Conservation (phyloP, 345 rosid species). For the Mangifera indica region DNA sequence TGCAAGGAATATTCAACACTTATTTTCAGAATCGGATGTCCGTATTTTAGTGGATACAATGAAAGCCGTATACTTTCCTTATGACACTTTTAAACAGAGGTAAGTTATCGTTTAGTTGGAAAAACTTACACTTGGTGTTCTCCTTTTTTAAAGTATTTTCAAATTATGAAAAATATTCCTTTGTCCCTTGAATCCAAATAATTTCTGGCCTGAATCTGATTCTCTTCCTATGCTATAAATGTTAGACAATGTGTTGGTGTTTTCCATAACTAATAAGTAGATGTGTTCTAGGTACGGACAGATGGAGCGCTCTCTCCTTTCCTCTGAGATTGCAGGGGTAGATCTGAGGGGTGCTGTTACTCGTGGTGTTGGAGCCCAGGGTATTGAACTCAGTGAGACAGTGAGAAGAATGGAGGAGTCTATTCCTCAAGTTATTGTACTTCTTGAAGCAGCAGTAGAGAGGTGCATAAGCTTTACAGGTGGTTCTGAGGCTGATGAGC, state of each 20-base stretch:
- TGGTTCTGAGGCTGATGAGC: slow-evolving; percentile 96
- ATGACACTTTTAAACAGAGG: slow-evolving; percentile 89
- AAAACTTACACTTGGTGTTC: background rate
- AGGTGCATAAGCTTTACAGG: slow-evolving; percentile 91
- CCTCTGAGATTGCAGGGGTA: slow-evolving; percentile 85
- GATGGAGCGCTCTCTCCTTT: slow-evolving; percentile 88
- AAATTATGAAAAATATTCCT: background rate
- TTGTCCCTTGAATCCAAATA: slow-evolving; percentile 12
- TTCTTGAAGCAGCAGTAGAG: slow-evolving; percentile 95
- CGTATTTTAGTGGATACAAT: slow-evolving; percentile 71
- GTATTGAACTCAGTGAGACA: slow-evolving; percentile 95
- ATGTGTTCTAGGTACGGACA: slow-evolving; percentile 71
- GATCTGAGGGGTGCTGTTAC: slow-evolving; percentile 98
- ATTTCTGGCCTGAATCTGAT: background rate
- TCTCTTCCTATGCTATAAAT: background rate
- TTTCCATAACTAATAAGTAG: slow-evolving; percentile 6
- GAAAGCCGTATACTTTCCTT: slow-evolving; percentile 88
- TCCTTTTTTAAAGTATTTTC: slow-evolving; percentile 2
- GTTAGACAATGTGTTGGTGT: slow-evolving; percentile 8
- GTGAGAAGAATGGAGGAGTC: slow-evolving; percentile 99
- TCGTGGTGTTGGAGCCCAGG: slow-evolving; percentile 98
- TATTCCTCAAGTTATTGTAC: slow-evolving; percentile 84
- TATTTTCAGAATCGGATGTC: slow-evolving; percentile 84
- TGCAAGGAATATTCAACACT: slow-evolving; percentile 85
- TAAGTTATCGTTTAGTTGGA: slow-evolving; percentile 27